phyloP scores from a whole-genome alignment of 768 basidiomycete genomes.

The Vararia minispora region DNA sequence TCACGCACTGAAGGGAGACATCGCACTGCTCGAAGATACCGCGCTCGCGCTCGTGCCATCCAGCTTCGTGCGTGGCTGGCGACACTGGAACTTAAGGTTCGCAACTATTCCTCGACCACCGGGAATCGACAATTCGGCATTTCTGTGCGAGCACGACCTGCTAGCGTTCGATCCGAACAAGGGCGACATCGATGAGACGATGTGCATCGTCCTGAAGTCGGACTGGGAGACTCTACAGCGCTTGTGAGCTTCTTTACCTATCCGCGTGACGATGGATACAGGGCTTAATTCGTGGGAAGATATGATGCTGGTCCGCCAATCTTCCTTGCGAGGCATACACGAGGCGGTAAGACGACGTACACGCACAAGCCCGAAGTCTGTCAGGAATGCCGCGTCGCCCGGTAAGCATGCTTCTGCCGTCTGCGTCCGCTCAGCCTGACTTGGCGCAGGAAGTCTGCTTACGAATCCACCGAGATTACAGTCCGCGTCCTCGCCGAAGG shows the following conservation, averaged over 20 bases:
- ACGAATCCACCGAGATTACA: conserved; percentile 50
- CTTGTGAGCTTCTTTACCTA: conserved; percentile 32
- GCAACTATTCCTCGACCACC: conserved; percentile 45
- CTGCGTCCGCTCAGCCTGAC: neutral
- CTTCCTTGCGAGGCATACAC: conserved; percentile 5
- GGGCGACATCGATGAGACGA: conserved; percentile 45
- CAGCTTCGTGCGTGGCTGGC: conserved; percentile 58
- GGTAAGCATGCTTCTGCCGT: conserved; percentile 9
- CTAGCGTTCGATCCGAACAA: conserved; percentile 60
- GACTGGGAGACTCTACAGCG: conserved; percentile 57
- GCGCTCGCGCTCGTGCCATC: conserved; percentile 49
- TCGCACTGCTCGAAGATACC: conserved; percentile 33
- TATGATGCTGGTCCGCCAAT: conserved; percentile 12
- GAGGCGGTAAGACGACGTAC: conserved; percentile 11
- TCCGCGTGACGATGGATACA: neutral
- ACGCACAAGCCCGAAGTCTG: conserved; percentile 18
- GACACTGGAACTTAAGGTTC: conserved; percentile 54
- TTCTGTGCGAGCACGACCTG: conserved; percentile 57
- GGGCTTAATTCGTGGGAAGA: neutral
- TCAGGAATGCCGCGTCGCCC: conserved; percentile 11
- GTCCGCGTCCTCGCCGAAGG: conserved; percentile 33
- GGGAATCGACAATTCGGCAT: conserved; percentile 45
- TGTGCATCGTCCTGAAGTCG: conserved; percentile 42
- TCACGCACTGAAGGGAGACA: conserved; percentile 34
- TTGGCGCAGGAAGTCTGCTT: conserved; percentile 37